Evolutionary conservation across 768 basidiomycete species (phyloP), one percentile per base, ranked within the genome.

Genomic region (Mycena filopes): DNA sequence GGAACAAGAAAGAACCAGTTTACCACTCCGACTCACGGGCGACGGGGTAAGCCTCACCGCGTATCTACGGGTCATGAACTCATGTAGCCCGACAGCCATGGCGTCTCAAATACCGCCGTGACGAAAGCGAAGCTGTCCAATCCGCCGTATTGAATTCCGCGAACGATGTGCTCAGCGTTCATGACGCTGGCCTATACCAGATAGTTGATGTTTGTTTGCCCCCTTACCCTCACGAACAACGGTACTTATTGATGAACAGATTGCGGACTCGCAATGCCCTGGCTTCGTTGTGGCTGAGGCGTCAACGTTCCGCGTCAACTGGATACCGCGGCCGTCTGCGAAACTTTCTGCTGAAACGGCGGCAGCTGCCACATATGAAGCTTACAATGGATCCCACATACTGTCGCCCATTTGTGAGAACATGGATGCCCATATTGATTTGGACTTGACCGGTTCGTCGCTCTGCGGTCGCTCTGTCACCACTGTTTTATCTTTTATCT

Each of bases 11-110:
- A 78, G 80, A 41, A 90, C 89, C 0, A 84, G 80, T 38, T 82
- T 98, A 13, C 95, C 95, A 41, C 78, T 98, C 43, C 86, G 96
- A 28, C 79, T 99, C 55, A 96, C 95, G 21, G 98, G 98, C 7
- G 93, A 96, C 75, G 91, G 89, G 50, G 96, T 97, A 77, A 66
- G 89, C 80, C 4, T 18, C 21, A 40, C 46, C 36, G 1, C 47
- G 15, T 15, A 36, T 48, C n/a, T 56, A 28, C 36, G 45, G 20
- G n/a, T 29, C 28, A 49, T 41, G 21, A 20, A 66, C 56, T 53
- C 55, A 60, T 25, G 59, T 45, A 7, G 11, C 31, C 10, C 43
- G 57, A 25, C 70, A 98, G 96, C 95, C 97, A 9, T 99, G 97
- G 97, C 83, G 79, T 16, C 75, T 99, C 47, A 87, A 85, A 63